Evolutionary conservation across 306 rosid species (phyloP).

Genomic region (Begonia masoniana): DNA sequence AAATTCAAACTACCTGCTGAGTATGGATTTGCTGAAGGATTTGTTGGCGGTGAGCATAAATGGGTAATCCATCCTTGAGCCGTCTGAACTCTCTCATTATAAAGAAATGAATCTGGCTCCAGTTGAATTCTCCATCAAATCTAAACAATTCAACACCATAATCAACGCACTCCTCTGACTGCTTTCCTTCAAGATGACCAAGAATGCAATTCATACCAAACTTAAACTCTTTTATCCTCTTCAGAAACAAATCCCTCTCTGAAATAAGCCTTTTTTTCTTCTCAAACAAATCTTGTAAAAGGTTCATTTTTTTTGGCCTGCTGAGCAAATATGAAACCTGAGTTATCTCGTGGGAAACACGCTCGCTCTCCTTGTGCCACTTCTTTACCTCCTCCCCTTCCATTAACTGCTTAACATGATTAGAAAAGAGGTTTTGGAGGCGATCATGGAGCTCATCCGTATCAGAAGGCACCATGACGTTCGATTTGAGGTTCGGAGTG

Average conservation of each 20-base stretch:
- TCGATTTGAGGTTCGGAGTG: constrained; percentile 23
- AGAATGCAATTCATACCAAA: constrained; percentile 50
- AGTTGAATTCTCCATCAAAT: constrained; percentile 26
- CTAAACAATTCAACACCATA: constrained; percentile 21
- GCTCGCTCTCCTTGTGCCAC: constrained; percentile 26
- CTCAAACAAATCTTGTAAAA: neutral
- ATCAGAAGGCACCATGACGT: constrained; percentile 30
- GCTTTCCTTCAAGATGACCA: constrained; percentile 26
- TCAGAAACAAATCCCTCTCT: constrained; percentile 29
- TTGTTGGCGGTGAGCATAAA: constrained; percentile 62
- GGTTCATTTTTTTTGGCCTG: neutral
- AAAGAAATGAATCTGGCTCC: constrained; percentile 35
- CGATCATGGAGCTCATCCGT: constrained; percentile 29
- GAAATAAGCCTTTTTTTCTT: constrained; percentile 17
- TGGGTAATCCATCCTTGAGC: constrained; percentile 68
- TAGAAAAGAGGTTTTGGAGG: constrained; percentile 25
- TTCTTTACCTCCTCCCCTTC: constrained; percentile 43
- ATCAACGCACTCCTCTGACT: constrained; percentile 7
- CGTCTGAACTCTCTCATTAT: constrained; percentile 59
- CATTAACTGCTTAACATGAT: constrained; percentile 25
- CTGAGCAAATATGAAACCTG: neutral
- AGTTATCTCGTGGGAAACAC: constrained; percentile 18
- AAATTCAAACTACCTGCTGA: constrained; percentile 49
- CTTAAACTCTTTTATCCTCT: constrained; percentile 50
- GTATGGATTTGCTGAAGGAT: constrained; percentile 37